Conservation (phyloP, 2,329 filamentous ascomycete species). For the Penicillium oxalicum region DNA sequence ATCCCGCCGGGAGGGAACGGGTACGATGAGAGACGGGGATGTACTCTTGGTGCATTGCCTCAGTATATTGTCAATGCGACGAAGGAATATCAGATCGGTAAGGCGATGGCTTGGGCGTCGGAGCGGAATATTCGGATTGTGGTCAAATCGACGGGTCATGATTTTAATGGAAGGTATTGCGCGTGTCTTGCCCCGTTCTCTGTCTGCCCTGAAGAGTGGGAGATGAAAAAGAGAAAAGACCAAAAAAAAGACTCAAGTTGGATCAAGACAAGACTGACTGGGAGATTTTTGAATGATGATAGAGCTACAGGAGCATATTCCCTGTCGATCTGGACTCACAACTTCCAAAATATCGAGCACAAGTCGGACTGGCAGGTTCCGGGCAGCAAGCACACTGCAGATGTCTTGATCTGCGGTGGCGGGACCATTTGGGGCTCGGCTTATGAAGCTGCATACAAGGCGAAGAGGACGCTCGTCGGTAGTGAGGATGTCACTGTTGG, state of each 20-base stretch:
- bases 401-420: constrained; percentile 14
- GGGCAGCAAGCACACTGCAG: constrained; percentile 4
- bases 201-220: too few species aligned
- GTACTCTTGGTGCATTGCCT: constrained; percentile 26
- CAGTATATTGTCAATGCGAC: constrained; percentile 32
- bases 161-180: constrained; percentile 18
- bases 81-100: constrained; percentile 22
- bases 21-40: constrained; percentile 22
- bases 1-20: constrained; percentile 22
- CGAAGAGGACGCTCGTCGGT: constrained; percentile 39
- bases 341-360: constrained; percentile 35
- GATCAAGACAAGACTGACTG: too few species aligned
- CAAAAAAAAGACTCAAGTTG: too few species aligned
- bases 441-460: constrained; percentile 15
- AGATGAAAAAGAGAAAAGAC: too few species aligned
- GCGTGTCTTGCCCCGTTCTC: too few species aligned
- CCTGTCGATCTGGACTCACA: constrained; percentile 45
- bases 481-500: constrained; percentile 53
- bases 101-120: constrained; percentile 25
- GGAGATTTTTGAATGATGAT: background rate
- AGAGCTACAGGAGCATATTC: constrained; percentile 41
- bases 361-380: constrained; percentile 9
- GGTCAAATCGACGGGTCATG: constrained; percentile 23
- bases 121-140: constrained; percentile 21
- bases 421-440: constrained; percentile 15